Base-by-base conservation (phyloP, 176 grass and related monocot genomes). In the Avena insularis region DNA sequence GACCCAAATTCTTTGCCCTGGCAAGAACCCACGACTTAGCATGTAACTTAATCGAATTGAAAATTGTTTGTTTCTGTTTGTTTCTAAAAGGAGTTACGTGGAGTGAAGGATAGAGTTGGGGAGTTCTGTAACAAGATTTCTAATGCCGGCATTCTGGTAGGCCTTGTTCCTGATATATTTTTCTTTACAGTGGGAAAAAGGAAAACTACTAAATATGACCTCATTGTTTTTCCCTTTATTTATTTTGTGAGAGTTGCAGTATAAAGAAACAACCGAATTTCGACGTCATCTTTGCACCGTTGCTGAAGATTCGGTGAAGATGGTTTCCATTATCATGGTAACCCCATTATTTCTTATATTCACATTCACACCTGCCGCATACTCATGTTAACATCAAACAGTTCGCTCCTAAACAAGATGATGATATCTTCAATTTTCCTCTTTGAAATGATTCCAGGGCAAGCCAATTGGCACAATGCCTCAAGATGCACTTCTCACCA, bases 301-400 rank as follows among this genome's bases (percentile, higher is more conserved):
- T 12, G 71, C 71, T 73, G 19, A 47, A 73, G 43, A 73, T 46
- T 73, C 70, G 21, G 70, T 72, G 70, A 48, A 10, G 35, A 43
- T 73, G 70, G 70, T 43, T 73, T 73, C 70, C 43, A 23, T 11
- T 73, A 43, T 72, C 43, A 74, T 74, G 71, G 71, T 74, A 74
- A 49, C 43, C 10, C 3, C 20, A 74, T 74, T 72, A 46, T n/a
- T 72, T 72, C 9, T 21, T 9, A 46, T 72, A 72, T 47, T 17
- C 36, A 71, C 29, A 43, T 43, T 43, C 40, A 13, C 19, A 1
- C 5, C 6, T 43, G 19, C 19, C 2, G 1, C 19, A 3, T 72
- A 72, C 9, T 12, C 66, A 9, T 38, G 5, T 72, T 47, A 46
- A 21, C 21, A 21, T 47, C 20, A 13, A 12, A 21, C 19, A 2